These are phyloP conservation scores for Aspergillus sp. DNA, from an alignment of 2,329 filamentous ascomycete species.

Conservation along the genomic window DNA sequence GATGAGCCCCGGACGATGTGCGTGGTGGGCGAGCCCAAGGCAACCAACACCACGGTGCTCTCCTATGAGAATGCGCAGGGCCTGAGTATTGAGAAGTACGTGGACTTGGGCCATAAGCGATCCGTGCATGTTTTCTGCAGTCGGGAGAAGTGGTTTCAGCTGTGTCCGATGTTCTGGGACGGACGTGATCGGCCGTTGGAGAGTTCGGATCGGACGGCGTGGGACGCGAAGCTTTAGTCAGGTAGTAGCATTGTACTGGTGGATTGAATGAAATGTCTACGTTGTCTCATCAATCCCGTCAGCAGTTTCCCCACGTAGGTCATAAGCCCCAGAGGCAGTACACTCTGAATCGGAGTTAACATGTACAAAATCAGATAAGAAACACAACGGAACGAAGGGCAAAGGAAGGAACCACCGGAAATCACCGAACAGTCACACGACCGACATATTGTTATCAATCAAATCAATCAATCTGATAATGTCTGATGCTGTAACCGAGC, in stretches of 20 bases:
- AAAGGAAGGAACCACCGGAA: no score
- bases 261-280: neutral
- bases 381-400: no score
- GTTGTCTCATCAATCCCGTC: no score
- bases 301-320: no score
- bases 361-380: no score
- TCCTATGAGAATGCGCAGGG: slow-evolving; percentile 74
- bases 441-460: no score
- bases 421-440: no score
- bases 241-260: slow-evolving; percentile 1
- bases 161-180: slow-evolving; percentile 52
- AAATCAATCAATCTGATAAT: neutral
- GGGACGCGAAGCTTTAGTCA: slow-evolving; percentile 46
- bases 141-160: slow-evolving; percentile 67
- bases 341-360: no score
- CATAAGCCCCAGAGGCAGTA: no score
- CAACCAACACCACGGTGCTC: slow-evolving; percentile 67
- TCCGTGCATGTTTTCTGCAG: slow-evolving; percentile 66
- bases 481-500: no score
- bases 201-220: slow-evolving; percentile 46
- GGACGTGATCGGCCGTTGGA: slow-evolving; percentile 45
- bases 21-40: slow-evolving; percentile 66
- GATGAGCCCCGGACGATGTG: slow-evolving; percentile 57
- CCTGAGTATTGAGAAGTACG: slow-evolving; percentile 69
- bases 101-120: slow-evolving; percentile 71